Evolutionary conservation across 768 basidiomycete genomes (phyloP), one percentile per base, ranked within the genome.

Genomic region (Tylopilus sp.): DNA sequence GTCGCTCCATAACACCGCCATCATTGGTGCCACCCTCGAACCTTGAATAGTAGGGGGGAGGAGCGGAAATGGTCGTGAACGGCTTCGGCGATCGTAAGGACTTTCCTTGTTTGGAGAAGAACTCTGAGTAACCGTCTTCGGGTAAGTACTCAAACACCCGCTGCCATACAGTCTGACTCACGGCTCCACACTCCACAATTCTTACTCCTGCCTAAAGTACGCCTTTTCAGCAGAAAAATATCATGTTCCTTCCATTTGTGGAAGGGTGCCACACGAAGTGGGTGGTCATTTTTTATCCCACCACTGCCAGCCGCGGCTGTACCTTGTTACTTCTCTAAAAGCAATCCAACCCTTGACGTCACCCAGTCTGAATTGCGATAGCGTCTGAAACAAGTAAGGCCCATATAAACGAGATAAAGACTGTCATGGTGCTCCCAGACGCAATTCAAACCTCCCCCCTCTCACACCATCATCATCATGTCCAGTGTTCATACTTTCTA

Each of bases 401-500:
- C 46, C 55, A 68, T 69, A 56, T 63, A 67, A 67, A 52, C 20
- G n/a, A 21, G 36, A 38, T n/a, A 40, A 51, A n/a, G 43, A 40
- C n/a, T 22, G 8, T 20, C 2, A 40, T 23, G 21, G 40, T 45
- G 23, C 11, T 25, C 3, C 11, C 55, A 62, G 63, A 48, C 61
- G 9, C 15, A 21, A 57, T 51, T 51, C 35, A 8, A 59, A 62
- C 47, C 6, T 36, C n/a, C 15, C 38, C 40, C 31, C 4, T 40
- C 18, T 33, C 36, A 22, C 13, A 21, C 46, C 28, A 31, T 13
- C 12, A 31, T 42, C 46, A 50, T 22, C 47, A 69, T 69, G 63
- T 54, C 57, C 1, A 68, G 57, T 43, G n/a, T 45, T 17, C 66
- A 66, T 20, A 67, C 62, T 1, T 81, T 84, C 68, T 69, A 69